Conservation (phyloP, 2,329 filamentous ascomycete genomes). For the Shiraia sp. region DNA sequence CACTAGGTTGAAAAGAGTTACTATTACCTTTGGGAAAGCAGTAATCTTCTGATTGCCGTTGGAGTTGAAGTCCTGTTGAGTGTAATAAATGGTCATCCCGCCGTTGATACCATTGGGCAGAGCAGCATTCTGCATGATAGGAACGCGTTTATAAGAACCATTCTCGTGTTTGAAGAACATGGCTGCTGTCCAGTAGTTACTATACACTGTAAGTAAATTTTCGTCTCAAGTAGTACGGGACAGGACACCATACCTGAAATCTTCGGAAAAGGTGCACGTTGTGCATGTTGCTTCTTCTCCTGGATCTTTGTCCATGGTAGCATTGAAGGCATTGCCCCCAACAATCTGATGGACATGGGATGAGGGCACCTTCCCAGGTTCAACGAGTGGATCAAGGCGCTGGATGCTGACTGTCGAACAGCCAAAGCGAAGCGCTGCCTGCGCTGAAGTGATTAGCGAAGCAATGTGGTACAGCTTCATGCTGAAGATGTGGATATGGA, state of each 20-base stretch:
- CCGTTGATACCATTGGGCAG: conserved; percentile 31
- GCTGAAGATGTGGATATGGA: neutral
- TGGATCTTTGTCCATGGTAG: conserved; percentile 18
- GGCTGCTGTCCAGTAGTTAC: conserved; percentile 25
- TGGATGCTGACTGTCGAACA: conserved; percentile 26
- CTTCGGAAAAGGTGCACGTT: conserved; percentile 31
- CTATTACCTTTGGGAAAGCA: conserved; percentile 22
- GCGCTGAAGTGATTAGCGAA: conserved; percentile 10
- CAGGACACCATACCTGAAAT: conserved; percentile 14
- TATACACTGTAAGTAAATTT: neutral
- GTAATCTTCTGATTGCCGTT: conserved; percentile 36
- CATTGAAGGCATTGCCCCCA: conserved; percentile 24
- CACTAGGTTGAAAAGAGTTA: neutral
- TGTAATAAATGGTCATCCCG: conserved; percentile 39
- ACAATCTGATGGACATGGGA: conserved; percentile 28
- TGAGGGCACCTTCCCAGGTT: conserved; percentile 26
- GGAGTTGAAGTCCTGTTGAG: conserved; percentile 43
- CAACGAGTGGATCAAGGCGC: conserved; percentile 29
- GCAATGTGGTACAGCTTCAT: conserved; percentile 13
- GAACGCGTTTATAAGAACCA: conserved; percentile 33
- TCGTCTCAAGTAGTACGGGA: neutral
- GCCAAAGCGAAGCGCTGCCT: conserved; percentile 23
- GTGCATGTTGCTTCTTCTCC: conserved; percentile 15
- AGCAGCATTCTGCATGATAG: conserved; percentile 31
- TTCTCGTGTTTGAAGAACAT: conserved; percentile 37